Base-by-base conservation (phyloP, 2,329 filamentous ascomycete species). In the Pseudogymnoascus sp. region DNA sequence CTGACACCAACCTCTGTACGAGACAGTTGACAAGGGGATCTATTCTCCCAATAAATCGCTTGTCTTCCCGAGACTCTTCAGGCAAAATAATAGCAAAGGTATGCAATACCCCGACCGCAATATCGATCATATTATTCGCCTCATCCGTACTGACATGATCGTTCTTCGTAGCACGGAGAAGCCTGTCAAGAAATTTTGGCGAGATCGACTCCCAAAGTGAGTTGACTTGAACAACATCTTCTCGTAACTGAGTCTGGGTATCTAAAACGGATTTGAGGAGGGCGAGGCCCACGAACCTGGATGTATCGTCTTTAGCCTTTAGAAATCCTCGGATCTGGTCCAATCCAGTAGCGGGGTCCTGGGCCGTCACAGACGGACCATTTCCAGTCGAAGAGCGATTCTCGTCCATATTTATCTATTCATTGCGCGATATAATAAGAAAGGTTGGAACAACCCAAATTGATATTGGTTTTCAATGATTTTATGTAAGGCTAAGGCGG, bases 191-290 rank as follows among this genome's bases (percentile, higher is more conserved):
- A 66, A 89, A 89, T 63, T 79, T 86, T 64, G 81, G 74, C 2
- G 86, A 80, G 20, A 89, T 77, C 33, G 79, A 78, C 35, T 77
- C 73, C 86, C 86, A 89, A 41, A 87, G 73, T 12, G 70, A 70
- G n/a, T 72, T 67, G 4, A 87, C 67, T 6, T 69, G 70, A 1
- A 72, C 71, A 8, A 77, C 74, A 70, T 85, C 77, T 59, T 78
- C 72, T 47, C 77, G 77, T 20, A 85, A 71, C n/a, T 77, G 71
- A 20, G 77, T 73, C 5, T 81, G 80, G 68, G 83, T 85, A 71
- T 88, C 85, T 33, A 89, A 77, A 11, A 86, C 73, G n/a, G 83
- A 82, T 67, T 85, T 87, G 58, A 89, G 77, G 20, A 89, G 77
- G 1, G 85, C 84, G 20, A 89, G 75, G 6, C 85, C 86, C 38